These are phyloP conservation scores for Ramaria sp. DNA, from an alignment of 768 basidiomycete genomes.

Conservation along the genomic window DNA sequence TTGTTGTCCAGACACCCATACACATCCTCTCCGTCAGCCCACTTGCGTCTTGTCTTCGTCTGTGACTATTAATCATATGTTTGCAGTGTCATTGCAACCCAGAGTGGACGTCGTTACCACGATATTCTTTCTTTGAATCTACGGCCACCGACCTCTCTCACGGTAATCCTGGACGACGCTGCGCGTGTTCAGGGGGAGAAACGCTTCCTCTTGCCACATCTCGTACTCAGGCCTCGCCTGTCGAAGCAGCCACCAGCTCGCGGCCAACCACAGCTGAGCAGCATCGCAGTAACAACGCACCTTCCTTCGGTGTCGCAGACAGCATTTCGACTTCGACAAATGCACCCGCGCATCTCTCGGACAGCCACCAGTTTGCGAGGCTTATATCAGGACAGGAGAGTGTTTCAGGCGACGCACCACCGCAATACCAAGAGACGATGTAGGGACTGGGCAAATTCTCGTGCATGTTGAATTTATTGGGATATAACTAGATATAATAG, in stretches of 20 bases:
- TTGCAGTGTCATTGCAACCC: conserved; percentile 73
- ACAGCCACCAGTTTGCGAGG: conserved; percentile 49
- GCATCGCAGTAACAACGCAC: conserved; percentile 10
- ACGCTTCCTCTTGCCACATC: background rate
- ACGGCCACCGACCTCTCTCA: conserved; percentile 3
- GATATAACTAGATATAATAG: background rate
- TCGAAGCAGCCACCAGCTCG: background rate
- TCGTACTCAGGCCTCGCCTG: background rate
- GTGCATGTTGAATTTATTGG: background rate
- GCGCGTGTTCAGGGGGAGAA: background rate
- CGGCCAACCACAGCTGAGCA: conserved; percentile 6
- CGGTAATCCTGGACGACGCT: background rate
- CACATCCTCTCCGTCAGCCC: conserved; percentile 77
- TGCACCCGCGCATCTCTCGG: background rate
- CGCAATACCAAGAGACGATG: conserved; percentile 41
- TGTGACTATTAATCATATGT: background rate
- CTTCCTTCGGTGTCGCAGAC: conserved; percentile 17
- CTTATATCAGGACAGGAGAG: conserved; percentile 76
- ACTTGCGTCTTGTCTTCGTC: background rate
- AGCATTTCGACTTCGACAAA: background rate
- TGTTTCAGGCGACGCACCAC: conserved; percentile 75
- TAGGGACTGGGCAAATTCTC: background rate
- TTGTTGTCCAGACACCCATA: conserved; percentile 75
- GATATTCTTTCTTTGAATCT: conserved; percentile 42
- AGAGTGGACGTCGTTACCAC: conserved; percentile 69